Conservation (phyloP, 768 basidiomycete species). For the Tulasnella sp. region DNA sequence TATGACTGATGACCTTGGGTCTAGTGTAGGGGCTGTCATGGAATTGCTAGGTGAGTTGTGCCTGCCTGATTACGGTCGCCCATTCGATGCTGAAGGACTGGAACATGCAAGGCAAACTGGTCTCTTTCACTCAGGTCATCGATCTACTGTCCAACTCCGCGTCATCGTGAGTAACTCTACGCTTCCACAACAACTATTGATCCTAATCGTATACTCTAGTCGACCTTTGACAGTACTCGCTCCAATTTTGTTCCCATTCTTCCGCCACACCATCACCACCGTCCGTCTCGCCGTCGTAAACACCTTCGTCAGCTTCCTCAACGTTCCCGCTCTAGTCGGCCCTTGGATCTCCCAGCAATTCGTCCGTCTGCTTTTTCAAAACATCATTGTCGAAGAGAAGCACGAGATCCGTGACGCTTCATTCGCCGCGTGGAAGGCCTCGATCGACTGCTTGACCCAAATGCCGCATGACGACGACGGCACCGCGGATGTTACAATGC, state of each 20-base stretch:
- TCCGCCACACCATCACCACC: constrained; percentile 89
- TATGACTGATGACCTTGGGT: constrained; percentile 94
- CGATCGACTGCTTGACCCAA: constrained; percentile 41
- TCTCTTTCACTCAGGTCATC: constrained; percentile 68
- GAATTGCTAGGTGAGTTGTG: constrained; percentile 92
- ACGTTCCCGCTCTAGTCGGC: constrained; percentile 54
- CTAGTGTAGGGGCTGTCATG: constrained; percentile 95
- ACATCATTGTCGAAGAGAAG: constrained; percentile 85
- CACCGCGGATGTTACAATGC: not conserved
- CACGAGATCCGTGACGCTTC: constrained; percentile 68
- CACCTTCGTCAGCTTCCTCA: constrained; percentile 78
- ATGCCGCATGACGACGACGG: constrained; percentile 16
- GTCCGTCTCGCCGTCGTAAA: constrained; percentile 90
- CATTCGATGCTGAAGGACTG: not conserved
- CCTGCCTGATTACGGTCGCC: constrained; percentile 16
- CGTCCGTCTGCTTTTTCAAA: constrained; percentile 81
- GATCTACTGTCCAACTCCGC: constrained; percentile 53
- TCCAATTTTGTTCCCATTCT: constrained; percentile 86
- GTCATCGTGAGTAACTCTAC: constrained; percentile 48
- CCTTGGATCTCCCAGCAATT: constrained; percentile 75
- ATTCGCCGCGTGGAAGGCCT: constrained; percentile 59
- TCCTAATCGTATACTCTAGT: constrained; percentile 29
- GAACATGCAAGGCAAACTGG: constrained; percentile 64
- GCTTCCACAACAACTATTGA: not conserved
- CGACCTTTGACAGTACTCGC: constrained; percentile 71